Evolutionary conservation across 2,329 filamentous ascomycete species (phyloP).

Genomic region (Paraphoma sp.): DNA sequence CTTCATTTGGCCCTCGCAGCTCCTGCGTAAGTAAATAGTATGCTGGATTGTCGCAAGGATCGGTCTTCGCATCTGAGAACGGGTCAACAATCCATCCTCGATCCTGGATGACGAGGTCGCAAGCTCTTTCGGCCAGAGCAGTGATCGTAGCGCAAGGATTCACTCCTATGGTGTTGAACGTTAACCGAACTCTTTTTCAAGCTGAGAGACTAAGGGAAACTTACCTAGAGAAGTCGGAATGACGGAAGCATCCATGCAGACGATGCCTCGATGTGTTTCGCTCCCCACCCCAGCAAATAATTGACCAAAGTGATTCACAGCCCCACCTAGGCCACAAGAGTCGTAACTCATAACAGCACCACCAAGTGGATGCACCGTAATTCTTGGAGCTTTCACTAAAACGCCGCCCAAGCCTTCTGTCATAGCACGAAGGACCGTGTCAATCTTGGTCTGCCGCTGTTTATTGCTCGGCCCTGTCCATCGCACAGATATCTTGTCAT

Average conservation of each 20-base stretch:
- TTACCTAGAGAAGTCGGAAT: constrained; percentile 66
- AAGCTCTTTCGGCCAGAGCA: constrained; percentile 69
- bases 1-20: neutral
- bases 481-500: constrained; percentile 66
- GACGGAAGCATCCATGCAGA: constrained; percentile 67
- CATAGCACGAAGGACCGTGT: constrained; percentile 60
- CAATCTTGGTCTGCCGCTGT: constrained; percentile 60
- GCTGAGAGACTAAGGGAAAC: neutral
- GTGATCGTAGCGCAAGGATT: constrained; percentile 75
- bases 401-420: constrained; percentile 67
- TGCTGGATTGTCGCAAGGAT: neutral
- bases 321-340: constrained; percentile 63
- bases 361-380: constrained; percentile 72
- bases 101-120: constrained; percentile 51
- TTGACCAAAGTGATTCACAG: constrained; percentile 67
- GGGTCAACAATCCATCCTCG: constrained; percentile 50
- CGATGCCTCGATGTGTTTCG: constrained; percentile 63
- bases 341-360: constrained; percentile 69
- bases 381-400: constrained; percentile 39
- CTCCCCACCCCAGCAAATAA: constrained; percentile 61
- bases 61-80: constrained; percentile 26
- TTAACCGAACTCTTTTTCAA: neutral
- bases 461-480: constrained; percentile 62
- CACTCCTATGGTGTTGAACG: constrained; percentile 42
- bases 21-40: neutral